Conservation (phyloP, 2,329 filamentous ascomycete genomes). For the Rutstroemia sp. region DNA sequence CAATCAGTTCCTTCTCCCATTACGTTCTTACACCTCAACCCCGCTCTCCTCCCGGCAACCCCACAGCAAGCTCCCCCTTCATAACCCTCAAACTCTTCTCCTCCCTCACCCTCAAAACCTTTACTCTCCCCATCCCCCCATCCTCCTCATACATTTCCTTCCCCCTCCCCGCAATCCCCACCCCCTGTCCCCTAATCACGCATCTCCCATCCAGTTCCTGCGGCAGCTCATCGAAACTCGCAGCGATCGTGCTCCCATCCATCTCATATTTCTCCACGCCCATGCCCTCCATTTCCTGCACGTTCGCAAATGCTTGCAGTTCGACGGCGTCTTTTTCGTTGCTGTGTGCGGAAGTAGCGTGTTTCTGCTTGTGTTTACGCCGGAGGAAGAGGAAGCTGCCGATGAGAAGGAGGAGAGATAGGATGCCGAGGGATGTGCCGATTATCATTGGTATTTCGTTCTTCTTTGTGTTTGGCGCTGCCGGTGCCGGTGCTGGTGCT, state of each 20-base stretch:
- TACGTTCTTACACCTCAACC: background rate
- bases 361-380: no score
- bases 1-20: no score
- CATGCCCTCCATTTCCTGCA: background rate
- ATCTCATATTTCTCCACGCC: slow-evolving; percentile 1
- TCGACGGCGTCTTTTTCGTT: background rate
- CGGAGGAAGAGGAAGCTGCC: no score
- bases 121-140: background rate
- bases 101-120: background rate
- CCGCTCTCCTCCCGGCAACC: background rate
- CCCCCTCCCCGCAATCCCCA: background rate
- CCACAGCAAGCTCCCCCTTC: background rate
- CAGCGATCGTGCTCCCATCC: background rate
- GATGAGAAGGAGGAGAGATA: no score
- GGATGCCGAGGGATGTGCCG: no score
- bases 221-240: no score
- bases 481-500: no score
- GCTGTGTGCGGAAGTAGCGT: no score
- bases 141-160: background rate
- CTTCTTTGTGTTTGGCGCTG: no score
- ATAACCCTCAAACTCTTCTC: background rate
- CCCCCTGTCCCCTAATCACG: background rate
- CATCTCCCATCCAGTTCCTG: no score
- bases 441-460: no score
- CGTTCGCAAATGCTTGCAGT: background rate